These are phyloP conservation scores for Candida maesae DNA, from an alignment of 805 yeast genomes.

Conservation along the genomic window DNA sequence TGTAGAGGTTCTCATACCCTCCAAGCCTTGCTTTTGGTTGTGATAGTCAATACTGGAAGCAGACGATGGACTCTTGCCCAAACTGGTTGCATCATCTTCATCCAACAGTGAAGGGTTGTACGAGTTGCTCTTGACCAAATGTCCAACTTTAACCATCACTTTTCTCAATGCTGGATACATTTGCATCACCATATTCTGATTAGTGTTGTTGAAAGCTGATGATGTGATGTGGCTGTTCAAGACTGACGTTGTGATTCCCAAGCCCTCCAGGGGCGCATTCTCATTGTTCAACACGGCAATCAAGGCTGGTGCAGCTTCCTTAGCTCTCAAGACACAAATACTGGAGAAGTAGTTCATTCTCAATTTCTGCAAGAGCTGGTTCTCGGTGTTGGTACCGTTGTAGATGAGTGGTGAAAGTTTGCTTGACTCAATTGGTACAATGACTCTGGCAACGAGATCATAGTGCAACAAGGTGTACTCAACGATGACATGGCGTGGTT, in stretches of 20 bases:
- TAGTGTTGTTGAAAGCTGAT: constrained; percentile 23
- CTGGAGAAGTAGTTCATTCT: constrained; percentile 29
- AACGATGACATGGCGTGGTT: constrained; percentile 28
- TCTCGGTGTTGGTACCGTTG: constrained; percentile 17
- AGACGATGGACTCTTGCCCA: constrained; percentile 18
- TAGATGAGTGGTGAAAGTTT: constrained; percentile 15
- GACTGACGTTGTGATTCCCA: constrained; percentile 35
- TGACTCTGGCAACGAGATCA: constrained; percentile 19
- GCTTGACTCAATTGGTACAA: constrained; percentile 22
- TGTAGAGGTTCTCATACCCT: constrained; percentile 16
- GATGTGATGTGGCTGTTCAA: constrained; percentile 31
- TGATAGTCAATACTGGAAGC: constrained; percentile 17
- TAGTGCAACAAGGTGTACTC: constrained; percentile 26
- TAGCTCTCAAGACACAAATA: constrained; percentile 23
- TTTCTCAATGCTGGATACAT: constrained; percentile 32
- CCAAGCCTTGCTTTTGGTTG: constrained; percentile 6
- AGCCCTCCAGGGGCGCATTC: constrained; percentile 28
- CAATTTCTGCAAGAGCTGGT: constrained; percentile 25
- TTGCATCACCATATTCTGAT: constrained; percentile 25
- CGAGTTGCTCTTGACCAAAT: constrained; percentile 19
- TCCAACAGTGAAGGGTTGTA: constrained; percentile 16
- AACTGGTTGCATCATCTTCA: constrained; percentile 18
- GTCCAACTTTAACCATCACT: constrained; percentile 21
- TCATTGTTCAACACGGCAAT: constrained; percentile 28
- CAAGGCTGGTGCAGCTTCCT: constrained; percentile 19